A percentile compares a stretch with the other conserved stretches of the same genome.
Conservation (phyloP, 306 rosid species). For the Luffa aegyptiaca region DNA sequence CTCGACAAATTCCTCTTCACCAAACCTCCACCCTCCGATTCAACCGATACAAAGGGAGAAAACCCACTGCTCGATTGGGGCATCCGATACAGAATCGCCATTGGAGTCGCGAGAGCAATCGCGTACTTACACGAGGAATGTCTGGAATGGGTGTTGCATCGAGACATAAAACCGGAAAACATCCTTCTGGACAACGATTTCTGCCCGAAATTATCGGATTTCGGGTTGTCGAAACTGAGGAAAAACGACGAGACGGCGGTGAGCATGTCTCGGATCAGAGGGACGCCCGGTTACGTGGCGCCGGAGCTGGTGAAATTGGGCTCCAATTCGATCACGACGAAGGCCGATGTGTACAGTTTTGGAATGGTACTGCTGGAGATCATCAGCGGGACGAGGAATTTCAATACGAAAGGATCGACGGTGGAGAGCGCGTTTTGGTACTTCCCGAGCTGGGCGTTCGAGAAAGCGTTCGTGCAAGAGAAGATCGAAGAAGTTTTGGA, state of each 20-base stretch:
- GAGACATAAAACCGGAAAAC: constrained; percentile 86
- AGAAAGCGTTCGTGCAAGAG: constrained; percentile 66
- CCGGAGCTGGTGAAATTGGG: constrained; percentile 73
- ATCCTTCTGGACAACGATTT: constrained; percentile 69
- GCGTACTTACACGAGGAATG: constrained; percentile 92
- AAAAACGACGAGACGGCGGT: constrained; percentile 79
- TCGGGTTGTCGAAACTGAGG: constrained; percentile 64
- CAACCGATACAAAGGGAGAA: neutral
- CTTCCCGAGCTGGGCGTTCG: constrained; percentile 83
- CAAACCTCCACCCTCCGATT: neutral
- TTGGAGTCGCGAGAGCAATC: constrained; percentile 77
- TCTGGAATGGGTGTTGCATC: constrained; percentile 85
- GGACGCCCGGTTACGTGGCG: constrained; percentile 93
- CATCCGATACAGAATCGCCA: constrained; percentile 61
- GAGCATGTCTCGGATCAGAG: constrained; percentile 64
- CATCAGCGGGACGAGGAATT: constrained; percentile 59
- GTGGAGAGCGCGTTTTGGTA: constrained; percentile 64
- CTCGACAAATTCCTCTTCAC: constrained; percentile 56
- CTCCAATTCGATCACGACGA: constrained; percentile 60
- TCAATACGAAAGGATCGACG: constrained; percentile 30
- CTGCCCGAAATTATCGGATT: constrained; percentile 85
- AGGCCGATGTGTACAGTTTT: constrained; percentile 83
- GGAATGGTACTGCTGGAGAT: constrained; percentile 86
- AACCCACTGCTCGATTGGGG: constrained; percentile 57
- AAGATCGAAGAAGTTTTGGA: constrained; percentile 67